These are phyloP conservation scores for Eimeria mitis DNA, from an alignment of 169 alveolate genomes.

Conservation along the genomic window DNA sequence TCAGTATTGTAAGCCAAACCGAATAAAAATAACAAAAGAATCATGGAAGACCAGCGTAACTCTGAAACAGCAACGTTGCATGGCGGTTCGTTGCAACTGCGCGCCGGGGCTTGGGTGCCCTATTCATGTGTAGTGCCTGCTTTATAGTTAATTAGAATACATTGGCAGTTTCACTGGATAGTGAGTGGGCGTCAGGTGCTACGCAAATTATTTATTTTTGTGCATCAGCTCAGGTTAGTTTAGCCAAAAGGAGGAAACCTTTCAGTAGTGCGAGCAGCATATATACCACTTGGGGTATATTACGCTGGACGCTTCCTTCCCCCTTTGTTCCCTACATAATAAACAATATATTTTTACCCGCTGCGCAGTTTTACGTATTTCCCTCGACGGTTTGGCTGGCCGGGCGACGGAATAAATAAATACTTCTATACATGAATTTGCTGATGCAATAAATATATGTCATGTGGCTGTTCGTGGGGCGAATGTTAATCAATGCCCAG, in stretches of 20 bases:
- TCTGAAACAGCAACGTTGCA: not conserved
- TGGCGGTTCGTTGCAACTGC: not conserved
- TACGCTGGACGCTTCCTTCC: not conserved
- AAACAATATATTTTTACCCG: constrained; percentile 25
- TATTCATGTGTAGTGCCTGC: not conserved
- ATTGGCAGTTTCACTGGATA: too few relatives aligned
- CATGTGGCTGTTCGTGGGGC: not conserved
- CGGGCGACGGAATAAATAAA: not conserved
- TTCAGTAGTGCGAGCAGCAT: constrained; percentile 21
- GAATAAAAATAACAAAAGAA: not conserved
- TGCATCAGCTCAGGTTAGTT: constrained; percentile 30
- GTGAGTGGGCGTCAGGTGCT: not conserved
- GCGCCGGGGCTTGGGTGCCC: not conserved
- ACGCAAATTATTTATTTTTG: constrained; percentile 14
- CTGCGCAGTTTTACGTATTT: constrained; percentile 10
- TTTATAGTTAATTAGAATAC: not conserved
- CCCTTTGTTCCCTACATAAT: constrained; percentile 44
- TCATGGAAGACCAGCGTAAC: not conserved
- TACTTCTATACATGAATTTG: not conserved
- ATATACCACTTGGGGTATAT: not conserved
- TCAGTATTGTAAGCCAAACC: not conserved
- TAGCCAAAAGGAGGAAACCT: constrained; percentile 15
- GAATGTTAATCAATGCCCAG: not conserved
- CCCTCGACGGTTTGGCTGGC: constrained; percentile 33
- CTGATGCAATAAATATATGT: constrained; percentile 29